Evolutionary conservation across 2,329 filamentous ascomycete genomes (phyloP), one percentile per base, ranked within the genome.

Genomic region (Colletotrichum agaves): DNA sequence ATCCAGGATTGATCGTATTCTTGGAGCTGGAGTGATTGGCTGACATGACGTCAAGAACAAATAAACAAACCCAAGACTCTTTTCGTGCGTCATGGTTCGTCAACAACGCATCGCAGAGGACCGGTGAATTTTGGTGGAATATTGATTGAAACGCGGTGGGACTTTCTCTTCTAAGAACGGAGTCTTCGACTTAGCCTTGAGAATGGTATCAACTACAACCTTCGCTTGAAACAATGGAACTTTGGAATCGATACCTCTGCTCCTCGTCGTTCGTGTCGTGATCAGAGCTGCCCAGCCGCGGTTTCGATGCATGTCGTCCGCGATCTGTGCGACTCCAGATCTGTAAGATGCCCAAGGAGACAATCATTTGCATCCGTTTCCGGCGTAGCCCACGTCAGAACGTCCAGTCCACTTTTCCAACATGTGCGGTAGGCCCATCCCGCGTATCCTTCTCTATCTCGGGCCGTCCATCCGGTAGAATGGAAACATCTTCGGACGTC

Each of bases 11-110:
- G 12, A 68, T 59, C 6, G 53, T 17, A 65, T 21, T 65, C 8
- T 1, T 2, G 1, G 31, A 11, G 37, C n/a, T 11, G 17, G 7
- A 7, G 37, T 60, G 15, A 15, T 17, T 35, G 15, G 13, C 61
- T 68, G 27, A 68, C 19, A 47, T 31, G 10, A 10, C 3, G 17
- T 12, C 1, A 3, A 68, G 65, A 37, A 68, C 65, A 68, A 68
- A 65, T 68, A 68, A 68, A 57, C 21, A 12, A 49, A 23, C 21
- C 55, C 46, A 7, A 53, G 10, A 43, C 10, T 21, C 2, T 5
- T 4, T 31, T 21, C 15, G 10, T 13, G 57, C 19, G 17, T n/a
- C 47, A 65, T 49, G 39, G 39, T 49, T 21, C 10, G 27, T 7
- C 7, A 19, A 17, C 11, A n/a, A 19, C n/a, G 50, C 17, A 31